Evolutionary conservation across 331 rosid species (phyloP), one percentile per base, ranked within the genome.

Genomic region (Spiraea crenata): DNA sequence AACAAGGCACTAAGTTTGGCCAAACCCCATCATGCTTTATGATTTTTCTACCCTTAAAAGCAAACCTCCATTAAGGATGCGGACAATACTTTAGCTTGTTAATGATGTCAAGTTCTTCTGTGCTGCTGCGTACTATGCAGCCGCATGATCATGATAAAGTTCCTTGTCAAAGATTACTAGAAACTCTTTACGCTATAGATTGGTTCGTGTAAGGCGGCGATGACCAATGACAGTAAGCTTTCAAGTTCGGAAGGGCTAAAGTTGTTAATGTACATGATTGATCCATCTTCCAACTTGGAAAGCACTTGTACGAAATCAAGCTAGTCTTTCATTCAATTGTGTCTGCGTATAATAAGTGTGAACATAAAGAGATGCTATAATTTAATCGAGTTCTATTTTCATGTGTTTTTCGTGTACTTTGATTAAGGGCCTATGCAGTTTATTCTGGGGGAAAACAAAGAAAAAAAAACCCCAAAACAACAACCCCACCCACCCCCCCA

Each of bases 151-250:
- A 19, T 11, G 7, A 9, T 12, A 54, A 25, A 68, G n/a, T 11
- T 52, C 20, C 39, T 16, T 39, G 31, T 54, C 40, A 57, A 39
- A 17, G 7, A 31, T 1, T 8, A 65, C 40, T 15, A 16, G 16
- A 52, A 34, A 68, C 19, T 13, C 1, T 39, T 55, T 15, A 54
- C 73, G 54, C 16, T 69, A 3, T 34, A 5, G n/a, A 20, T 42
- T 69, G 66, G 34, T 70, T 70, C 66, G 45, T 16, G 25, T 15
- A 70, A 57, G 66, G 46, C 74, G 31, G 66, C 57, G 19, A 70
- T 6, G 47, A 14, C 57, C 65, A 19, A 44, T 16, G 34, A 9
- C 37, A 3, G 45, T 1, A 31, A 42, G 13, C 41, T 15, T 1
- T 35, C 44, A 15, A 59, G 45, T 45, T 38, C 45, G 35, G 15